Percentiles rank a stretch among this genome's conserved stretches.
These are phyloP conservation scores for Fagus sylvatica DNA, from an alignment of 306 rosid species.

Conservation along the genomic window DNA sequence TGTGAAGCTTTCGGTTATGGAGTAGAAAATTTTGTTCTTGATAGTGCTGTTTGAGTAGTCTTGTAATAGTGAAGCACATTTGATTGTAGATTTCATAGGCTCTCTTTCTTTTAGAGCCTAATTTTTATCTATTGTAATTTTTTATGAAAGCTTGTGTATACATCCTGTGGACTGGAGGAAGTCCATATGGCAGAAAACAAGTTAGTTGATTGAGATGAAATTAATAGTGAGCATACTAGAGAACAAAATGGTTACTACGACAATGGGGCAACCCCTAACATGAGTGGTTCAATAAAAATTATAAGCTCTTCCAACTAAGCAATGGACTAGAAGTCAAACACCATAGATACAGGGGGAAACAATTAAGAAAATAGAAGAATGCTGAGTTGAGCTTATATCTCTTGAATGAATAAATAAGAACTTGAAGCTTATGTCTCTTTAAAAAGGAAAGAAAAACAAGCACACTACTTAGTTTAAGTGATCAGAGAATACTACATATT, in stretches of 20 bases:
- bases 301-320: background rate
- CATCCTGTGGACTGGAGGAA: background rate
- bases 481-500: conserved; percentile 8
- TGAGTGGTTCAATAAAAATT: too few species aligned
- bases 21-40: too few species aligned
- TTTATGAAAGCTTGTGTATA: too few species aligned
- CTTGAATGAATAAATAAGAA: background rate
- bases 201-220: background rate
- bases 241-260: background rate
- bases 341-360: background rate
- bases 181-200: background rate
- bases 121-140: too few species aligned
- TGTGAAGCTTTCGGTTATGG: too few species aligned
- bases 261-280: background rate
- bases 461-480: background rate
- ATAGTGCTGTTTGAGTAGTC: too few species aligned
- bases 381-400: background rate
- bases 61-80: too few species aligned
- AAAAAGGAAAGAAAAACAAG: background rate
- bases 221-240: background rate
- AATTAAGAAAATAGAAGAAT: background rate
- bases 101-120: too few species aligned
- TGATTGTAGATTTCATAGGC: too few species aligned
- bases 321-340: background rate
- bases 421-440: background rate